Evolutionary conservation across 2,329 filamentous ascomycete genomes (phyloP), one percentile per base, ranked within the genome.

Genomic region (Clarireedia hainanense): DNA sequence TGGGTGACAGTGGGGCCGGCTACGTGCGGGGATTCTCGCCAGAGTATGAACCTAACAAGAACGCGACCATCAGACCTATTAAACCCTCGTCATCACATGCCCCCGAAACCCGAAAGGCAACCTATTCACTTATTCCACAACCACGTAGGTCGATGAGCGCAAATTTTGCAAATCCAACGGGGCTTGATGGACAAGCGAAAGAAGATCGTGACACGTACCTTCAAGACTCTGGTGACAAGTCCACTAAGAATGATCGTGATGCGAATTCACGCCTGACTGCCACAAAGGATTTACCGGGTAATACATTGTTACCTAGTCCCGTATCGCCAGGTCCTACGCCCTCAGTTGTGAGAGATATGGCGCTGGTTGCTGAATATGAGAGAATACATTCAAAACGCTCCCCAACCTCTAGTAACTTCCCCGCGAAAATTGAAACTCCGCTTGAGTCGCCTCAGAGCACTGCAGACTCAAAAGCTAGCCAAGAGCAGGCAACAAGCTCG

Each of bases 11-110:
- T 27, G n/a, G 14, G 7, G 24, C 12, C 9, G 59, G 63, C 1
- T 48, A 55, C 27, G 45, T 76, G 39, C 76, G 82, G 60, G 83
- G 85, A 2, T 90, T 91, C 67, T 90, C 88, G 17, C 85, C 85
- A 12, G 85, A 86, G 52, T 91, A 91, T 69, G 85, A 86, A 47
- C 86, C 86, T 12, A 83, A 84, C 59, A 81, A 83, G 40, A 85
- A 81, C 67, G 85, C 87, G 27, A 83, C 81, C n/a, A 87, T 90
- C 42, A 80, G 85, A 53, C 73, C 79, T n/a, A 81, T 88, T 37
- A 50, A 45, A 27, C 47, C 47, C 9, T 47, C 52, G 6, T 46
- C 47, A 5, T 52, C 53, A 15, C 53, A 56, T 52, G 50, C 49
- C 23, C 26, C 23, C 5, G 43, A 47, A 6, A 47, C 34, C 20